Evolutionary conservation across 148 eudicot species (phyloP), one percentile per base, ranked within the genome.

Genomic region (Chenopodium suecicum): DNA sequence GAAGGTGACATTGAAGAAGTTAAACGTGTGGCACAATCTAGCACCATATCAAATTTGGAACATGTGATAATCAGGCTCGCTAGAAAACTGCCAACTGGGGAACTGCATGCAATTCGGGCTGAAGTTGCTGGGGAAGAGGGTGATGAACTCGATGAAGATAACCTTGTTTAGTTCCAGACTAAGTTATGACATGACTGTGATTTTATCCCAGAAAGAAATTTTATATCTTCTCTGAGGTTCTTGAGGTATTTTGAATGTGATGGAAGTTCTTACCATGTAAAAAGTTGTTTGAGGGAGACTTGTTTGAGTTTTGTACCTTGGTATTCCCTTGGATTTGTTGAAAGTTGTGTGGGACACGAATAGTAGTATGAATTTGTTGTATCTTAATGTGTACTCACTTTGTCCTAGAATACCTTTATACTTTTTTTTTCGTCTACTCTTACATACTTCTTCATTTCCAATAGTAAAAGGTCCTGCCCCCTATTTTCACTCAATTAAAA

Each of bases 71-170:
- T 94, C 84, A 92, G 85, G 91, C 91, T 94, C 79, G 94, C 94
- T 44, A 90, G 91, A 84, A 91, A 94, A 83, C 79, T 94, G 85
- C 98, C 98, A 44, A 91, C 90, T 5, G 97, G 98, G 19, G 97
- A 94, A 76, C 87, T 92, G 16, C 80, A 86, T 48, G 83, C 48
- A 17, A 54, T 89, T 41, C 90, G 85, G 86, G 75, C 72, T 52
- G 85, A 82, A 66, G 88, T 83, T 37, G 77, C 79, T 12, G 76
- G 58, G 64, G 92, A 85, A 34, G 69, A 87, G 4, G 92, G 84
- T 67, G 92, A 88, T 8, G 86, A 88, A 63, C 78, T 94, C 41
- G 97, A 94, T 86, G 98, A 92, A 86, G 94, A 91, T 81, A 90
- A 92, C 84, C 93, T 94, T 58, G 91, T 96, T 66, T 94, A 89